Evolutionary conservation across 495 filamentous ascomycete species (phyloP).

Genomic region (Lepidopterella palustris): DNA sequence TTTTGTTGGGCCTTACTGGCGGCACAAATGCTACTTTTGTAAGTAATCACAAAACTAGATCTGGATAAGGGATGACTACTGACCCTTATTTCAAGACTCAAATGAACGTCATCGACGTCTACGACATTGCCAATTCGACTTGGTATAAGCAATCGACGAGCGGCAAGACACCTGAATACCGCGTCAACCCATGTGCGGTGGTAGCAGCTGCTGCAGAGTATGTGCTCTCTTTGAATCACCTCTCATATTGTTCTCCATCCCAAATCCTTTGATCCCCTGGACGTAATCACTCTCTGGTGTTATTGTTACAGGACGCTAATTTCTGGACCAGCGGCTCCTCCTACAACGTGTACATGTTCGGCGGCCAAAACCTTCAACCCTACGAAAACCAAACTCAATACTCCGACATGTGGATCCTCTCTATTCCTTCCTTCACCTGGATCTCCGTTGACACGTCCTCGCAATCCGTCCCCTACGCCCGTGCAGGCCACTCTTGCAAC

Average conservation of each 20-base stretch:
- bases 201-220: conserved; percentile 55
- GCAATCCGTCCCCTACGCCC: conserved; percentile 51
- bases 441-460: conserved; percentile 51
- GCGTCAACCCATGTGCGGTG: conserved; percentile 69
- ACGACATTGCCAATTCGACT: conserved; percentile 66
- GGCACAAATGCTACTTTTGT: conserved; percentile 56
- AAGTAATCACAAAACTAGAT: conserved; percentile 20
- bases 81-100: conserved; percentile 41
- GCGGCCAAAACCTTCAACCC: conserved; percentile 63
- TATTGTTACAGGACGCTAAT: too few relatives aligned
- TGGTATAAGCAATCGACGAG: conserved; percentile 72
- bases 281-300: background rate
- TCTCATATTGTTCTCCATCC: background rate
- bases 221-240: background rate
- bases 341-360: conserved; percentile 71
- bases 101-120: conserved; percentile 68
- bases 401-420: conserved; percentile 70
- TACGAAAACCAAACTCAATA: conserved; percentile 57
- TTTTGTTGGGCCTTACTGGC: conserved; percentile 63
- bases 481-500: conserved; percentile 64
- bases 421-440: conserved; percentile 69
- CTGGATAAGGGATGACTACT: background rate
- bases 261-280: background rate
- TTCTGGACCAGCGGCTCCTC: conserved; percentile 50
- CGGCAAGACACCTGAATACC: conserved; percentile 54